Evolutionary conservation across 805 yeast genomes (phyloP).

Genomic region (Candida pseudofarinosa): DNA sequence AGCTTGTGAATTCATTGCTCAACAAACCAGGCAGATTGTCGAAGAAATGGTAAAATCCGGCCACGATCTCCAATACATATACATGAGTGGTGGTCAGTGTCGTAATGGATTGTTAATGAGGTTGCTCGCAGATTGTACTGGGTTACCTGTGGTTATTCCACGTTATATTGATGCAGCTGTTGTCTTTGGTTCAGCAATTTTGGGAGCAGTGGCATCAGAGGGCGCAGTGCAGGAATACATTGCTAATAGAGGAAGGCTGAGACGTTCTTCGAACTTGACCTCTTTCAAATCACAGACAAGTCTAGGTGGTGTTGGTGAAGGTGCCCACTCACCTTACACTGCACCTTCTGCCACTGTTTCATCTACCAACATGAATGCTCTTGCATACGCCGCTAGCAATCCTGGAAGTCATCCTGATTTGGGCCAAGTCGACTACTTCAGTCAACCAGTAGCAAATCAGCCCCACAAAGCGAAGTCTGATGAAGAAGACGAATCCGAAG

Average conservation of each 20-base stretch:
- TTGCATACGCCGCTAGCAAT: constrained; percentile 37
- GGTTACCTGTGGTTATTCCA: constrained; percentile 87
- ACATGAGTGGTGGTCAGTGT: constrained; percentile 96
- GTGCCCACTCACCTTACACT: constrained; percentile 65
- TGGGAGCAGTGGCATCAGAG: constrained; percentile 92
- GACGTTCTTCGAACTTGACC: constrained; percentile 30
- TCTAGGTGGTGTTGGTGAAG: constrained; percentile 19
- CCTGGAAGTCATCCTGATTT: constrained; percentile 32
- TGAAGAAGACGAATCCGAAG: constrained; percentile 39
- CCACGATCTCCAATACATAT: constrained; percentile 69
- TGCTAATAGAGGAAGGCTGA: constrained; percentile 27
- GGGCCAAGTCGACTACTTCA: constrained; percentile 39
- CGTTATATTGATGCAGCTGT: constrained; percentile 96
- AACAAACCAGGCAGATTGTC: constrained; percentile 93
- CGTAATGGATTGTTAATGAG: constrained; percentile 87
- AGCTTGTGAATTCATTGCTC: constrained; percentile 96
- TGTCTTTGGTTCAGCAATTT: constrained; percentile 90
- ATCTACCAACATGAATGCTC: constrained; percentile 51
- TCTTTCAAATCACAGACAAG: constrained; percentile 28
- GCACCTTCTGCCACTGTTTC: constrained; percentile 79
- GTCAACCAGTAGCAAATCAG: constrained; percentile 20
- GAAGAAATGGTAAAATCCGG: constrained; percentile 81
- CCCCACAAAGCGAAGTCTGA: constrained; percentile 4
- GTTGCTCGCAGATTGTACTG: constrained; percentile 88
- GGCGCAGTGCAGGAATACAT: constrained; percentile 44